A percentile compares a stretch with the other conserved stretches of the same genome.
These are phyloP conservation scores for Pseudogymnoascus sp. DNA, from an alignment of 2,329 filamentous ascomycete species.

Conservation along the genomic window DNA sequence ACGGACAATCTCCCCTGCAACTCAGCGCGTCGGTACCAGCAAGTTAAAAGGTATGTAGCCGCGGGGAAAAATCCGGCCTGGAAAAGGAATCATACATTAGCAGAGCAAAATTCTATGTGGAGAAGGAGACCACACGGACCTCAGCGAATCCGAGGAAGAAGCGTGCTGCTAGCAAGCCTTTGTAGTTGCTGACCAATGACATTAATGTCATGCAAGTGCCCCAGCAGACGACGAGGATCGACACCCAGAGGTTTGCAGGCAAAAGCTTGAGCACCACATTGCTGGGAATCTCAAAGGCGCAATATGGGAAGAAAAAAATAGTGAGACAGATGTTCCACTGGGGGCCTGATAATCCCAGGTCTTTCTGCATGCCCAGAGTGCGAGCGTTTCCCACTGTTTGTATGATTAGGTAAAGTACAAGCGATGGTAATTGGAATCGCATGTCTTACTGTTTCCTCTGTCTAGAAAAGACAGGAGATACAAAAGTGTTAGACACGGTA, in stretches of 20 bases:
- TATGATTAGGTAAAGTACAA: neutral
- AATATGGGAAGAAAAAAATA: constrained; percentile 50
- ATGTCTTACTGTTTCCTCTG: constrained; percentile 33
- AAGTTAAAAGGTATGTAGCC: constrained; percentile 15
- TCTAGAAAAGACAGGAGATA: constrained; percentile 53
- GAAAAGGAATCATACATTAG: neutral
- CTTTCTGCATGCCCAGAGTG: constrained; percentile 15
- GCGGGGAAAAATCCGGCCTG: constrained; percentile 17
- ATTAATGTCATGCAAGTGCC: constrained; percentile 43
- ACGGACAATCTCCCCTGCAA: neutral
- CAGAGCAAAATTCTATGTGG: neutral
- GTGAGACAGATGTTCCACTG: constrained; percentile 33
- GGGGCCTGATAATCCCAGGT: constrained; percentile 14
- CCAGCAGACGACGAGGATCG: constrained; percentile 33
- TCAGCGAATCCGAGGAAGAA: constrained; percentile 56
- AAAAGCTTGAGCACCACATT: constrained; percentile 48
- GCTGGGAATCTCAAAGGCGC: constrained; percentile 43
- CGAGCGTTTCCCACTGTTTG: constrained; percentile 16
- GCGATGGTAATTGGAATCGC: neutral
- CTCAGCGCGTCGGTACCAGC: constrained; percentile 16
- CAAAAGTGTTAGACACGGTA: constrained; percentile 49
- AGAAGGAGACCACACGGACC: constrained; percentile 17
- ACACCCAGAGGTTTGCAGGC: constrained; percentile 45
- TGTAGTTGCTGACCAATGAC: constrained; percentile 57
- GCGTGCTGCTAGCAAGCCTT: constrained; percentile 52